A percentile compares a stretch with the other conserved stretches of the same genome.
Evolutionary conservation across 2,329 filamentous ascomycete species (phyloP).

Genomic region (Apiospora pterosperma): DNA sequence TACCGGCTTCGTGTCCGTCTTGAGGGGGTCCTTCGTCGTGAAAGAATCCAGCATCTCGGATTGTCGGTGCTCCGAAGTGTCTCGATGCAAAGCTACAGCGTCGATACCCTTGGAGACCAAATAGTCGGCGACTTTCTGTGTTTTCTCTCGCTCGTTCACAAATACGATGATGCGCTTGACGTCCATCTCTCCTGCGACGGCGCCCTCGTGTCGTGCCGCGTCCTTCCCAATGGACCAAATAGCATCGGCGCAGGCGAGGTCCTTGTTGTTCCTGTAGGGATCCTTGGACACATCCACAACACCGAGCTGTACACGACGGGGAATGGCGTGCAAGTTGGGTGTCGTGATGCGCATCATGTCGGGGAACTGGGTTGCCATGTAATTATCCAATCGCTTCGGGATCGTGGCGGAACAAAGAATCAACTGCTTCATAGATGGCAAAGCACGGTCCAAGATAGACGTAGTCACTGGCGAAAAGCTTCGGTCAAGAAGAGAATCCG

Average conservation of each 20-base stretch:
- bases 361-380: slow-evolving; percentile 78
- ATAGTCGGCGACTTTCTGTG: slow-evolving; percentile 75
- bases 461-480: slow-evolving; percentile 84
- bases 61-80: slow-evolving; percentile 75
- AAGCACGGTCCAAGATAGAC: slow-evolving; percentile 75
- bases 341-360: slow-evolving; percentile 84
- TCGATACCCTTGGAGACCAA: slow-evolving; percentile 84
- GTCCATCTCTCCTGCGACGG: slow-evolving; percentile 54
- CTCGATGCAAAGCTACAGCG: slow-evolving; percentile 78
- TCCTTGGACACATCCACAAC: slow-evolving; percentile 89
- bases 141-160: slow-evolving; percentile 92
- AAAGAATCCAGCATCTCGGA: slow-evolving; percentile 75
- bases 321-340: slow-evolving; percentile 93
- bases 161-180: slow-evolving; percentile 90
- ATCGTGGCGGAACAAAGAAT: slow-evolving; percentile 96
- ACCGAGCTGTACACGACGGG: slow-evolving; percentile 87
- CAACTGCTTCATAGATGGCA: slow-evolving; percentile 79
- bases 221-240: slow-evolving; percentile 92
- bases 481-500: slow-evolving; percentile 91
- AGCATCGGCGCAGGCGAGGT: slow-evolving; percentile 88
- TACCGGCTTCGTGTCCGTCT: slow-evolving; percentile 9
- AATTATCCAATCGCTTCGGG: slow-evolving; percentile 81
- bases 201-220: slow-evolving; percentile 54
- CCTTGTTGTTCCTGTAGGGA: slow-evolving; percentile 91
- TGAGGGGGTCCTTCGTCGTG: slow-evolving; percentile 48